phyloP scores from a whole-genome alignment of 2,329 filamentous ascomycete species.

The Arthrinium phaeospermum region DNA sequence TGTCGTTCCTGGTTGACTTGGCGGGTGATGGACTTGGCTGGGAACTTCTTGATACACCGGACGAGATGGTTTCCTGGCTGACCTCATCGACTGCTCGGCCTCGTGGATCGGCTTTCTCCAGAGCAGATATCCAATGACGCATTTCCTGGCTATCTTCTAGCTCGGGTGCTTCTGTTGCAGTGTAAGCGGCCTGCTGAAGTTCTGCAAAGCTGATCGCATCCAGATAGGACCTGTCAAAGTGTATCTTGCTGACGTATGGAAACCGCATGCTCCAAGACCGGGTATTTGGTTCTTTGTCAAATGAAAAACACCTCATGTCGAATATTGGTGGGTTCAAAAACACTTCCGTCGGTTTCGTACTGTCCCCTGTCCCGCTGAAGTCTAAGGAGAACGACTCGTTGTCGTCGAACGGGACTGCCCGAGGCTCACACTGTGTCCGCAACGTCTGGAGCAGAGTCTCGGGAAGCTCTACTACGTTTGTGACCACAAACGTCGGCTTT shows the following conservation, averaged over 20 bases:
- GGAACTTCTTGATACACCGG: neutral
- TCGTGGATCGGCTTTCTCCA: slow-evolving; percentile 61
- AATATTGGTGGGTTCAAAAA: slow-evolving; percentile 78
- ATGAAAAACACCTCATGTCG: slow-evolving; percentile 81
- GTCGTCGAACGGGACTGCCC: slow-evolving; percentile 43
- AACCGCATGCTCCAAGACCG: slow-evolving; percentile 79
- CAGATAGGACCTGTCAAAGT: slow-evolving; percentile 73
- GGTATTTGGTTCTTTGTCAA: slow-evolving; percentile 73
- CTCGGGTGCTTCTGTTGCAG: slow-evolving; percentile 55
- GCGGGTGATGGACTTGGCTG: neutral
- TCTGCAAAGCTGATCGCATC: slow-evolving; percentile 74
- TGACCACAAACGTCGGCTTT: slow-evolving; percentile 67
- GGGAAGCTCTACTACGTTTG: slow-evolving; percentile 67
- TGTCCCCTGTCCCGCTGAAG: slow-evolving; percentile 50
- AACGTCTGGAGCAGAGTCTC: slow-evolving; percentile 57
- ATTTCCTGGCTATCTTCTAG: slow-evolving; percentile 66
- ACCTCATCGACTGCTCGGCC: slow-evolving; percentile 47
- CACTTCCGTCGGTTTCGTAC: slow-evolving; percentile 52
- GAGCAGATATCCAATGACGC: slow-evolving; percentile 62
- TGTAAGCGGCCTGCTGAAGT: slow-evolving; percentile 69
- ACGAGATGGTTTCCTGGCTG: neutral
- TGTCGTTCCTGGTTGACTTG: neutral
- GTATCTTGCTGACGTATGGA: slow-evolving; percentile 76
- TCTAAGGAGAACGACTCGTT: slow-evolving; percentile 52
- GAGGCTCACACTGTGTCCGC: slow-evolving; percentile 52